Conservation (phyloP, 192 early-diverging fungal genomes). For the Coemansia sp. region DNA sequence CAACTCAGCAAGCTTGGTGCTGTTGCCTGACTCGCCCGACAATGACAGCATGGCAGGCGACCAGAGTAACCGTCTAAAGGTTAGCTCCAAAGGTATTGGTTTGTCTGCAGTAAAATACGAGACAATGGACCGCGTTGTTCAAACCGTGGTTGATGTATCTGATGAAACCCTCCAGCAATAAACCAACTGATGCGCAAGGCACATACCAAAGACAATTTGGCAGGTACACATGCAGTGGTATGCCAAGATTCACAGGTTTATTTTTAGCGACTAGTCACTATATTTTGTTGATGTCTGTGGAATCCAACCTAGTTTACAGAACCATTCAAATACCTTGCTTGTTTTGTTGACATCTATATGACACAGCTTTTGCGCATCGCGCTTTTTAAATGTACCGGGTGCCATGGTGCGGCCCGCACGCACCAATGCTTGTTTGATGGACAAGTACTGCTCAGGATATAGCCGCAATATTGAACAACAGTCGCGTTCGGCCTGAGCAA, state of each 20-base stretch:
- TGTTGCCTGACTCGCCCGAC: background rate
- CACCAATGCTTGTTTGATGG: conserved; percentile 47
- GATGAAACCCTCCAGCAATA: background rate
- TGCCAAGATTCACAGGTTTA: conserved; percentile 12
- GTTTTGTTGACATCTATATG: conserved; percentile 94
- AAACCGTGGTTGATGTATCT: background rate
- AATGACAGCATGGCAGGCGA: conserved; percentile 14
- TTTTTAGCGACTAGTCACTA: background rate
- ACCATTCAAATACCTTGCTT: conserved; percentile 84
- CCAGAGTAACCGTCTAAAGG: conserved; percentile 21
- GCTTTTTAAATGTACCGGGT: conserved; percentile 60
- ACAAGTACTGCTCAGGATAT: conserved; percentile 39
- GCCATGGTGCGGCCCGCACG: conserved; percentile 42
- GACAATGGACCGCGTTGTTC: conserved; percentile 24
- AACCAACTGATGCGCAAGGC: conserved; percentile 27
- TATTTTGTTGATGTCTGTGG: conserved; percentile 22
- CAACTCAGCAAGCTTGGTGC: conserved; percentile 39
- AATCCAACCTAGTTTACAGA: conserved; percentile 85
- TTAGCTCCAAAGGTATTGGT: conserved; percentile 15
- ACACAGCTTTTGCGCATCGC: conserved; percentile 87
- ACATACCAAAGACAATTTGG: conserved; percentile 37
- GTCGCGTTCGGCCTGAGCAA: conserved; percentile 39
- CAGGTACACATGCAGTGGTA: conserved; percentile 37
- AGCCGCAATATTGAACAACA: conserved; percentile 50
- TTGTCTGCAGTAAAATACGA: conserved; percentile 27